Evolutionary conservation across 306 rosid species (phyloP), one percentile per base, ranked within the genome.

Genomic region (Cicer judaicum): DNA sequence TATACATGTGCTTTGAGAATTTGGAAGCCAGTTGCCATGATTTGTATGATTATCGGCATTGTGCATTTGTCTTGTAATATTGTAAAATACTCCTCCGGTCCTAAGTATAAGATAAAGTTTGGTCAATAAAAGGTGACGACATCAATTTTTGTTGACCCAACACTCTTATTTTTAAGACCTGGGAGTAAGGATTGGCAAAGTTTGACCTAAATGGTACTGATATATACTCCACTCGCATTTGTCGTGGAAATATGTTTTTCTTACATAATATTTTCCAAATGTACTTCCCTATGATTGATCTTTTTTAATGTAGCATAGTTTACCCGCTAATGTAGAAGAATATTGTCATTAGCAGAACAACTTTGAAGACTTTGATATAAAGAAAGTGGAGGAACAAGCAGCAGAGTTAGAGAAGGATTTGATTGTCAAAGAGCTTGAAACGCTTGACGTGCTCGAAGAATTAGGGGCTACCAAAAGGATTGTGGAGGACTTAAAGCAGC

Each of bases 331-430:
- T 77, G 74, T 72, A 52, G 53, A 16, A 63, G 78, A 72, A 57
- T 55, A 80, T 79, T 80, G 41, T 83, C 18, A 61, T 78, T 67
- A 76, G 79, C 85, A 78, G 85, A 64, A 78, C 49, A 87, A 60
- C 52, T 71, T 86, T 64, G 89, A 86, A 64, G 88, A 84, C 70
- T 88, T 94, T 73, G 97, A 94, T 85, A 65, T 94, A 36, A 94
- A 94, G 89, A 94, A 83, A 86, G 93, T 91, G 82, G 98, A 91
- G 81, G 98, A 94, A 81, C 95, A 91, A 77, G 93, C 97, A 49
- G 88, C 95, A 1, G 97, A 94, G 84, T 78, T 94, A 81, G 98
- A 94, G 89, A 94, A 94, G 89, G 93, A 94, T 83, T 83, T 94
- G 78, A 94, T 94, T 9, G 98, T 94, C 18, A 94, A 92, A 73